phyloP scores from a whole-genome alignment of 441 rosid species.

The Melastoma candidum region DNA sequence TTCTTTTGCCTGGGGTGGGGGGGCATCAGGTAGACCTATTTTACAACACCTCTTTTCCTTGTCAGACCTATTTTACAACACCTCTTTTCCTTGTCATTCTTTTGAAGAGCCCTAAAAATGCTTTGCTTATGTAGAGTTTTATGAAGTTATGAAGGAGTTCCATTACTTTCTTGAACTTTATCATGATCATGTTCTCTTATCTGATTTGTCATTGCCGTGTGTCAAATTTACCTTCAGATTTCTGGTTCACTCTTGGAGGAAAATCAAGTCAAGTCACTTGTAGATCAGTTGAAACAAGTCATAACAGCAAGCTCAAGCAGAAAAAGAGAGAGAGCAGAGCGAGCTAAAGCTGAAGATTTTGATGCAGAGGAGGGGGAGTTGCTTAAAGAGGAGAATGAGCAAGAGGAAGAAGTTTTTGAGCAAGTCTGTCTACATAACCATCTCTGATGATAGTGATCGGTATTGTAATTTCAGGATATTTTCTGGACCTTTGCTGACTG shows the following conservation, averaged over 20 bases:
- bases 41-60: no score
- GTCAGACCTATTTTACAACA: no score
- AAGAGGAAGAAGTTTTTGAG: conserved; percentile 99
- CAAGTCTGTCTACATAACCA: conserved; percentile 50
- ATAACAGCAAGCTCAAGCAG: conserved; percentile 96
- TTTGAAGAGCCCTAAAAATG: no score
- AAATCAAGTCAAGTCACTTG: conserved; percentile 81
- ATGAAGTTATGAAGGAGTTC: no score
- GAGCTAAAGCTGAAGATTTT: conserved; percentile 94
- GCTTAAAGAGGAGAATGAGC: conserved; percentile 98
- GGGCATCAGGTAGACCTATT: no score
- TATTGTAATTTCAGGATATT: neutral
- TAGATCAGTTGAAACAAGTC: conserved; percentile 88
- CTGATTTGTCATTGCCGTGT: neutral
- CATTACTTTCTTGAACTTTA: no score
- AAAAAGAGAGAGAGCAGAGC: conserved; percentile 86
- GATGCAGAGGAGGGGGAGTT: conserved; percentile 97
- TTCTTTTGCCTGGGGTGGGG: no score
- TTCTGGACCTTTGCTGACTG: neutral
- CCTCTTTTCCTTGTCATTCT: no score
- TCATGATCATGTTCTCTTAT: no score
- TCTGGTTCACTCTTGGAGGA: conserved; percentile 75
- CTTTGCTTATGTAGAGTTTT: no score
- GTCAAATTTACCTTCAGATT: conserved; percentile 43
- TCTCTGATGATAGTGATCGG: conserved; percentile 9